Conservation (phyloP, 768 basidiomycete genomes). For the Cyclocybe aegerita region DNA sequence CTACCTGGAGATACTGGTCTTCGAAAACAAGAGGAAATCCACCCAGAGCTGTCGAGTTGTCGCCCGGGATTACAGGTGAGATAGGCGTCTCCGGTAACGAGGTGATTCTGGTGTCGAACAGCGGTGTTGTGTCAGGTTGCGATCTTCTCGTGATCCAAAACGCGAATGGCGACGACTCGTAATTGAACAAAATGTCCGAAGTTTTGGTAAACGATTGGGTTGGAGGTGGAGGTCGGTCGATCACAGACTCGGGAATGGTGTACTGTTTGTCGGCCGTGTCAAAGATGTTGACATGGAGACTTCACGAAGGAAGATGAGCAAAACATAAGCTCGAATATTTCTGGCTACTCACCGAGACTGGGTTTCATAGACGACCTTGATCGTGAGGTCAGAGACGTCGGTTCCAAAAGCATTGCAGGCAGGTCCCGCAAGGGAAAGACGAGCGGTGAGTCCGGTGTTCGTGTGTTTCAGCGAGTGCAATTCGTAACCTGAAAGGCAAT, state of each 20-base stretch:
- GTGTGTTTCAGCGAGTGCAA: conserved; percentile 44
- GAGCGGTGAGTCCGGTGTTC: conserved; percentile 50
- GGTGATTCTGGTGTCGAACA: conserved; percentile 69
- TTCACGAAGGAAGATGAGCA: conserved; percentile 18
- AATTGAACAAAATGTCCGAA: conserved; percentile 72
- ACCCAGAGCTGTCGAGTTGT: conserved; percentile 55
- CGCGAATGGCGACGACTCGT: conserved; percentile 62
- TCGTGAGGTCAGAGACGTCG: conserved; percentile 57
- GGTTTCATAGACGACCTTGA: conserved; percentile 68
- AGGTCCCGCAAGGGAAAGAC: conserved; percentile 49
- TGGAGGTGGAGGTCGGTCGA: conserved; percentile 38
- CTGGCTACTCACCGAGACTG: conserved; percentile 38
- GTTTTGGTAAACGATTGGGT: conserved; percentile 30
- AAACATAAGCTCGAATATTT: background rate
- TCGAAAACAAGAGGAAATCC: conserved; percentile 76
- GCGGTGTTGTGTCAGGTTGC: conserved; percentile 47
- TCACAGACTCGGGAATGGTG: conserved; percentile 57
- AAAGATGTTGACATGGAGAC: conserved; percentile 67
- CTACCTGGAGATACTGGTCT: conserved; percentile 74
- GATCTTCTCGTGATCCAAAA: conserved; percentile 80
- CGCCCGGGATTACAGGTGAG: conserved; percentile 48
- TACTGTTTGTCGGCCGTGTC: conserved; percentile 65
- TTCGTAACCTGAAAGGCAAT: conserved; percentile 46
- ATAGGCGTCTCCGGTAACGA: conserved; percentile 64
- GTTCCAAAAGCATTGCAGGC: conserved; percentile 67